Conservation (phyloP, 2,329 filamentous ascomycete genomes). For the Elsinoe necatrix region DNA sequence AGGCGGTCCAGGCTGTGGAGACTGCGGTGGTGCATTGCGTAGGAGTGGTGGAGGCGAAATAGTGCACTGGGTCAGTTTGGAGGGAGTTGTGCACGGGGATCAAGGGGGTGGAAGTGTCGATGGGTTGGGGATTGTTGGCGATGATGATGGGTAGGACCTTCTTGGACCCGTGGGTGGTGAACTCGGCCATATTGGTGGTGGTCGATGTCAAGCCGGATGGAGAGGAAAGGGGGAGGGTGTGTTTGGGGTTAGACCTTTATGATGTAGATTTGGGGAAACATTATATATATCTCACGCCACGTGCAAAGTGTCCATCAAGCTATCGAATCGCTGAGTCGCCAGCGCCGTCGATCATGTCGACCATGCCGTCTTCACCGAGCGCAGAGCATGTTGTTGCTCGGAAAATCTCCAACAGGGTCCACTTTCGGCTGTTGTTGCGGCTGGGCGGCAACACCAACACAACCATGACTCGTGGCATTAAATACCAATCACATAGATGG, state of each 20-base stretch:
- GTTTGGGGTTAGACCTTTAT: not conserved
- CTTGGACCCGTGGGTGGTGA: constrained; percentile 3
- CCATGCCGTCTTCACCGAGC: constrained; percentile 2
- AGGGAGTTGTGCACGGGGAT: constrained; percentile 12
- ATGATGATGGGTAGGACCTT: constrained; percentile 13
- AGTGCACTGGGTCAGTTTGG: constrained; percentile 20
- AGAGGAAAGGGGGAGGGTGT: not conserved
- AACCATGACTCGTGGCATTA: not conserved
- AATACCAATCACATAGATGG: not conserved
- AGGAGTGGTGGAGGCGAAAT: constrained; percentile 23
- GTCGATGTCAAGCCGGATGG: not conserved
- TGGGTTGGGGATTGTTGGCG: constrained; percentile 1
- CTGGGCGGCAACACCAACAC: not conserved
- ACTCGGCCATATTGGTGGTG: not conserved
- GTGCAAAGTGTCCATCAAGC: not conserved
- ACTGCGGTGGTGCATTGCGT: constrained; percentile 23
- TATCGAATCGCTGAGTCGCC: constrained; percentile 5
- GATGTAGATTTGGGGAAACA: not conserved
- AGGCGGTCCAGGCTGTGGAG: constrained; percentile 25
- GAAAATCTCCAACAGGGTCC: constrained; percentile 8
- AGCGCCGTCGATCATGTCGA: constrained; percentile 7
- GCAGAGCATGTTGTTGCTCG: not conserved
- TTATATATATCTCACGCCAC: not conserved
- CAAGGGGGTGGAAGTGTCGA: not conserved
- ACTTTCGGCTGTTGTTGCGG: constrained; percentile 13